Base-by-base conservation (phyloP, 208 protist species). In the Eutreptiella sp. region DNA sequence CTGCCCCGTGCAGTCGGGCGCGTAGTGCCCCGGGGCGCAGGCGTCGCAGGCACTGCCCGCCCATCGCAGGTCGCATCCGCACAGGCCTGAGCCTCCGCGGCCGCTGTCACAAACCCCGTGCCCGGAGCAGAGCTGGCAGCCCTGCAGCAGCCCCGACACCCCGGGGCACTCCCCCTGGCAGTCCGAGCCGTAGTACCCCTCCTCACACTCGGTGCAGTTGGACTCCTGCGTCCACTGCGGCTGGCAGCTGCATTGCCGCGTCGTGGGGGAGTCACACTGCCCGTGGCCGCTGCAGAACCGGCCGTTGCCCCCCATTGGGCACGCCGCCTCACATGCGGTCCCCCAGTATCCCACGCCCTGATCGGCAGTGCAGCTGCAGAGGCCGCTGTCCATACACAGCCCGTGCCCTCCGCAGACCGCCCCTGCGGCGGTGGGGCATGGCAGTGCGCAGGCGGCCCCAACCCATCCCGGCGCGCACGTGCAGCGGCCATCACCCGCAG, bases 51-150 rank as follows among this genome's bases (percentile, higher is more conserved):
- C 50, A 35, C n/a, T 7, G 46, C 46, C 31, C 4, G 26, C 50
- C 50, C 46, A 64, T 16, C 50, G 48, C 16, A n/a, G 11, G 5
- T 46, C 43, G 23, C 58, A 64, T 4, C 5, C 50, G 38, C 58
- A 64, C 9, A 62, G 9, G 5, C 58, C 58, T 19, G 46, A 63
- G 43, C 58, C 58, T 7, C 19, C 63, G 21, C 21, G n/a, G 9
- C 58, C 58, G 29, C 24, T 34, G 46, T 26, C 19, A 38, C 58
- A 64, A n/a, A 43, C 36, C 7, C 58, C 58, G n/a, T 64, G 45
- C 5, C n/a, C 43, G 38, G 48, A 45, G 28, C 58, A 64, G 7
- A 50, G 58, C 59, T 62, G 4, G 53, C 58, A 64, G 23, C 39
- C n/a, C n/a, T n/a, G n/a, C n/a, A n/a, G n/a, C n/a, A n/a, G n/a